Conservation (phyloP, 2,329 filamentous ascomycete species). For the Neurospora sp. region DNA sequence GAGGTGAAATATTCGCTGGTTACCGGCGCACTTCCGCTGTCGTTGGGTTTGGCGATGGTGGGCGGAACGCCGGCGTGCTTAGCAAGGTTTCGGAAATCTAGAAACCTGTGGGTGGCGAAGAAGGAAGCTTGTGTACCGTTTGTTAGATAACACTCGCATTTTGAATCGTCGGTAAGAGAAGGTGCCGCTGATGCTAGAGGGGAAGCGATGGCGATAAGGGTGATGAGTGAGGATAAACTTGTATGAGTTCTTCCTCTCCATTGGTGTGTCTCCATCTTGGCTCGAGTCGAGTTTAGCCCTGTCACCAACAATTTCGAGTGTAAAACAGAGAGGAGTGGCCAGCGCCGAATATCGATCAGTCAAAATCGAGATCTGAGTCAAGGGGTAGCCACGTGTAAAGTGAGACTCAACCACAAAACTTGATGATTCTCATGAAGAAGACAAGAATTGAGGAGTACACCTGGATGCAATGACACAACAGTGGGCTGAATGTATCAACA, state of each 20-base stretch:
- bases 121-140: slow-evolving; percentile 33
- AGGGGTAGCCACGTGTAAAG: neutral
- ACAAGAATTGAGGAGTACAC: neutral
- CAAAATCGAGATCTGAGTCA: neutral
- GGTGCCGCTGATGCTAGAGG: slow-evolving; percentile 9
- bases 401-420: neutral
- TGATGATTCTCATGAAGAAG: neutral
- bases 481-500: neutral
- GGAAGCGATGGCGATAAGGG: slow-evolving; percentile 9
- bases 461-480: neutral
- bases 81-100: slow-evolving; percentile 36
- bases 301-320: neutral
- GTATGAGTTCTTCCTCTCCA: slow-evolving; percentile 3
- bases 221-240: slow-evolving; percentile 9
- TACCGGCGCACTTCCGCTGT: slow-evolving; percentile 20
- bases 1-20: slow-evolving; percentile 31
- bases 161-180: slow-evolving; percentile 21
- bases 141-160: slow-evolving; percentile 39
- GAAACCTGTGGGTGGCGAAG: slow-evolving; percentile 37
- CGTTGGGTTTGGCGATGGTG: slow-evolving; percentile 20
- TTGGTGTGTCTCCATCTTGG: slow-evolving; percentile 3
- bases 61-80: slow-evolving; percentile 29
- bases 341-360: neutral
- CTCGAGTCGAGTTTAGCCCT: neutral
- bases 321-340: neutral